phyloP scores from a whole-genome alignment of 805 yeast species.

The Metschnikowia lachancei region DNA sequence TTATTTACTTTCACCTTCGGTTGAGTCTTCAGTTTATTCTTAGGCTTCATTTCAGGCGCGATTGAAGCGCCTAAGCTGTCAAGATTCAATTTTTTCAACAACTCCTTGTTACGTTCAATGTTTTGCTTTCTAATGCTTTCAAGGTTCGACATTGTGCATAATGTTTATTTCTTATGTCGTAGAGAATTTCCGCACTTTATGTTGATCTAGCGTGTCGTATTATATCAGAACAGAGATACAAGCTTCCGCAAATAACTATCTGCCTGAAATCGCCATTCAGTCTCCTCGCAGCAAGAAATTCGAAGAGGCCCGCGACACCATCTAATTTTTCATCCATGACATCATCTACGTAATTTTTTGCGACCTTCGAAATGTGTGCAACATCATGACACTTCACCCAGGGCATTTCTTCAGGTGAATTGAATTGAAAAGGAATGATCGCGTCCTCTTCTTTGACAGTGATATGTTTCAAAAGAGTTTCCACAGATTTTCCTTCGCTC shows the following conservation, averaged over 20 bases:
- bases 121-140: conserved; percentile 44
- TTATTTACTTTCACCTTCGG: conserved; percentile 16
- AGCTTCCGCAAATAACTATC: conserved; percentile 42
- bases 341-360: conserved; percentile 25
- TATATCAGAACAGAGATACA: conserved; percentile 42
- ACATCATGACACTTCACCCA: conserved; percentile 65
- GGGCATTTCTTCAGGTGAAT: conserved; percentile 85
- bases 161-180: neutral
- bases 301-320: conserved; percentile 5
- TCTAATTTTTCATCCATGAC: conserved; percentile 5
- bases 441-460: conserved; percentile 47
- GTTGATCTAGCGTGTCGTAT: conserved; percentile 22
- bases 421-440: conserved; percentile 62
- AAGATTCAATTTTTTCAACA: conserved; percentile 68
- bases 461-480: conserved; percentile 49
- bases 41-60: conserved; percentile 23
- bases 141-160: conserved; percentile 5
- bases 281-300: conserved; percentile 12
- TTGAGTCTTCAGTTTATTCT: conserved; percentile 18
- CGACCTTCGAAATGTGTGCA: conserved; percentile 28
- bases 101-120: conserved; percentile 77
- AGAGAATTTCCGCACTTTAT: conserved; percentile 2
- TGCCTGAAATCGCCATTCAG: conserved; percentile 25
- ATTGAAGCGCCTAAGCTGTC: conserved; percentile 56
- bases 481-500: conserved; percentile 67